phyloP scores from a whole-genome alignment of 768 basidiomycete species.

The Neoboletus magnificus region DNA sequence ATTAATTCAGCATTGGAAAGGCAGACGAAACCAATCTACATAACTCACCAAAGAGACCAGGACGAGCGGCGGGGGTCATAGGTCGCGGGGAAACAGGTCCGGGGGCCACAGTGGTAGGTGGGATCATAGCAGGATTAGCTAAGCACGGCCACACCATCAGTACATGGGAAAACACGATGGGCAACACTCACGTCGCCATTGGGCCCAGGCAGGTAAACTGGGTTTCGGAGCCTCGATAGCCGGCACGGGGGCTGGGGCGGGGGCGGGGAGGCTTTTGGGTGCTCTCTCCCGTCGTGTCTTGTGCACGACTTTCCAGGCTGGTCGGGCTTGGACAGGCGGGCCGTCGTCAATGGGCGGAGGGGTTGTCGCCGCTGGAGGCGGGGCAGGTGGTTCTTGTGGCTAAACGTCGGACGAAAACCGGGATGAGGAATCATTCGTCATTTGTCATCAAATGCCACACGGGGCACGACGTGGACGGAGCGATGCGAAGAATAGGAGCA shows the following conservation, averaged over 20 bases:
- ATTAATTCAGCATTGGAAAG: not conserved
- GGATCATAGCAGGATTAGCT: slow-evolving; percentile 67
- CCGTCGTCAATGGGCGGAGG: slow-evolving; percentile 47
- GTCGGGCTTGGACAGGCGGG: slow-evolving; percentile 49
- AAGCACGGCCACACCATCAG: not conserved
- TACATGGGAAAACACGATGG: too few species aligned
- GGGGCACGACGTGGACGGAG: too few species aligned
- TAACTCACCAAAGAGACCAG: slow-evolving; percentile 63
- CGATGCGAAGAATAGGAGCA: not conserved
- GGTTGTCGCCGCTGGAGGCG: slow-evolving; percentile 38
- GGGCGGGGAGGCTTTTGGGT: slow-evolving; percentile 41
- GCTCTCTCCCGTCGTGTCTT: slow-evolving; percentile 55
- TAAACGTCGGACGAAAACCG: slow-evolving; percentile 3
- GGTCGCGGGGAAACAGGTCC: slow-evolving; percentile 33
- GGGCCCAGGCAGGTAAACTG: slow-evolving; percentile 73
- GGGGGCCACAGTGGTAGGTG: slow-evolving; percentile 44
- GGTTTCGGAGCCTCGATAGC: slow-evolving; percentile 48
- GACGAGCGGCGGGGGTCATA: slow-evolving; percentile 47
- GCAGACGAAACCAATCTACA: not conserved
- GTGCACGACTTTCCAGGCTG: slow-evolving; percentile 73
- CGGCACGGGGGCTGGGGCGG: slow-evolving; percentile 29
- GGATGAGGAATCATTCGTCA: not conserved
- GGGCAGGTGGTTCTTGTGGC: slow-evolving; percentile 37
- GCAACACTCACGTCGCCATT: slow-evolving; percentile 65
- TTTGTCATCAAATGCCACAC: not conserved